Base-by-base conservation (phyloP, 176 grass and related monocot species). In the Puccinellia tenuiflora region DNA sequence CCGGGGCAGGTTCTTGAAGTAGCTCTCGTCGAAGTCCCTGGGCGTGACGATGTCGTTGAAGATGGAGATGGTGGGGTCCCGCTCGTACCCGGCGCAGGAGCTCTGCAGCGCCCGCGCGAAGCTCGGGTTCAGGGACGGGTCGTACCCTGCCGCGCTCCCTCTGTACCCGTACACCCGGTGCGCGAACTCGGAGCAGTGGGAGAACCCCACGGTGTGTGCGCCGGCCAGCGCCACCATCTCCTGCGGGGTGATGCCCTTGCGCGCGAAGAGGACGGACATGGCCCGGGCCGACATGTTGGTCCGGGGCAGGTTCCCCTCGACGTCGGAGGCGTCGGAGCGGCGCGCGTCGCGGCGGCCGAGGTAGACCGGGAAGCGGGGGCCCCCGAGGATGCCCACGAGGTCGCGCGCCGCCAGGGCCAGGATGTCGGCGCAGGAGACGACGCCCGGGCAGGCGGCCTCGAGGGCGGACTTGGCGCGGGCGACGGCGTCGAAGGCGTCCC, bases 171-270 rank as follows among this genome's bases (percentile, higher is more conserved):
- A 98, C 51, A 98, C 85, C 18, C 95, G 79, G 51, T 40, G 33
- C 16, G 95, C 92, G 81, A 98, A 91, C 88, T 98, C 92, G 86
- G 86, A 88, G 90, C 95, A 98, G 87, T 98, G 95, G 39, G 95
- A 98, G 88, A 98, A 98, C 0, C 92, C 95, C 2, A 98, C 92
- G 66, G 94, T 97, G 86, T 97, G 94, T 3, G 92, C 92, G 15
- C 94, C 94, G 7, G 88, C 86, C 25, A 98, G 95, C 78, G 92
- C 95, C n/a, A 98, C 95, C 90, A 98, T 86, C 25, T 98, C 95
- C 54, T 80, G 82, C 3, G 86, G 21, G 0, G 95, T 50, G 70
- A 98, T 76, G 5, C 90, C 88, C 37, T 90, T 87, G 22, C 75
- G 45, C 25, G 86, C 79, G 90, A 98, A 98, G 42, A 95, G 73